Evolutionary conservation across 306 rosid species (phyloP), one percentile per base, ranked within the genome.

Genomic region (Lathyrus oleraceus): DNA sequence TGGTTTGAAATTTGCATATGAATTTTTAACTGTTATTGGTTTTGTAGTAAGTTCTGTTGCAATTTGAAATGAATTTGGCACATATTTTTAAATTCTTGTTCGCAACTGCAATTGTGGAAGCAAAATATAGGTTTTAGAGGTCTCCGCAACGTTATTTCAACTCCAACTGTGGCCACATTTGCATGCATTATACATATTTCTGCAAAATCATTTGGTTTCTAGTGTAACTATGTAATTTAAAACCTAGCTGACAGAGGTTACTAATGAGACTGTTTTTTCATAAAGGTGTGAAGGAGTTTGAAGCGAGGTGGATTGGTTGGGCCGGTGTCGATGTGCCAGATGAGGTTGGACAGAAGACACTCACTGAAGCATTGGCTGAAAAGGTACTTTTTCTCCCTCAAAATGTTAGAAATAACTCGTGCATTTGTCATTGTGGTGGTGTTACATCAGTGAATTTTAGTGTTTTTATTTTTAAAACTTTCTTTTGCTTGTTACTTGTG

Each of bases 261-360:
- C 57, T 44, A 42, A 81, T 60, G 48, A 28, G 65, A 25, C 62
- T 63, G 10, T 57, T 58, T 52, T 76, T 70, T 82, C 65, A 66
- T 51, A 27, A 77, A 93, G 98, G 98, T 61, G 85, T 93, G 68
- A 93, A 82, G 86, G 98, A 93, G 81, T 90, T 93, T 71, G 98
- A 93, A 40, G 85, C 94, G 35, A 85, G 96, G 80, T 93, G 98
- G 98, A 93, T 90, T 77, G 98, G 98, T 51, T 93, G 98, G 97
- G 92, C 97, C 49, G 98, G 98, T 12, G 89, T 93, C 51, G 88
- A 88, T 83, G 98, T 93, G 54, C 84, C 91, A 7, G 98, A 93
- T 78, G 86, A 65, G 19, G 75, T 74, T 60, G 97, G 98, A 59
- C 91, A 83, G 75, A 83, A 54, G 63, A 74, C 98, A 65, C 76